Percentiles rank a stretch among this genome's conserved stretches.
These are phyloP conservation scores for Beauveria rudraprayagi DNA, from an alignment of 2,329 filamentous ascomycete genomes.

Conservation along the genomic window DNA sequence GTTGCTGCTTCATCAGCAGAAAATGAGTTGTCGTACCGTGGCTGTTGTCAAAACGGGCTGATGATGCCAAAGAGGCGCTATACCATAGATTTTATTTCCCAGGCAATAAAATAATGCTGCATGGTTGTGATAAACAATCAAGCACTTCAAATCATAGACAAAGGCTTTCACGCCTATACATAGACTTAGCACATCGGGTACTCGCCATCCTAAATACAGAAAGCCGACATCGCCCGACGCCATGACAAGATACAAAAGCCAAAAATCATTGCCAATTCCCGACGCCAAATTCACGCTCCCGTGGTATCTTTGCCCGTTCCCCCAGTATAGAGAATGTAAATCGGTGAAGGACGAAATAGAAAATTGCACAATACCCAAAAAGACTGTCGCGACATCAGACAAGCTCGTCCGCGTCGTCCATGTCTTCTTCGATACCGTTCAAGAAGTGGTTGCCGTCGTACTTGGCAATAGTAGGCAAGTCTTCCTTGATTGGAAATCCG, in stretches of 20 bases:
- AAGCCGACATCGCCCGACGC: neutral
- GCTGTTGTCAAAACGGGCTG: too few relatives aligned
- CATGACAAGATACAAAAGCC: neutral
- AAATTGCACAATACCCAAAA: neutral
- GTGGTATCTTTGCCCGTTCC: neutral
- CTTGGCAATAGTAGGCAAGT: conserved; percentile 7
- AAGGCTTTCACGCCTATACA: neutral
- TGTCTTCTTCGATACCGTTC: conserved; percentile 7
- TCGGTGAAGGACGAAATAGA: neutral
- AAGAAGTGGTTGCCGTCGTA: conserved; percentile 10
- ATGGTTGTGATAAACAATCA: neutral
- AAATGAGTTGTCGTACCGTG: too few relatives aligned
- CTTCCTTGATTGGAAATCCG: conserved; percentile 11
- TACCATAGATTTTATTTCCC: too few relatives aligned
- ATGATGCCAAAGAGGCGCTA: too few relatives aligned
- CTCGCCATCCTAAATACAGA: neutral
- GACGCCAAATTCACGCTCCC: neutral
- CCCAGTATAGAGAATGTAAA: neutral
- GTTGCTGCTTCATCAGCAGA: neutral
- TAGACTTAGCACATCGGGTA: neutral
- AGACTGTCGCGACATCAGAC: neutral
- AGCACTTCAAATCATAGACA: neutral
- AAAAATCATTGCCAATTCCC: neutral
- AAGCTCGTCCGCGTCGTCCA: conserved; percentile 7
- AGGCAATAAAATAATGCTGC: too few relatives aligned